A percentile compares a stretch with the other conserved stretches of the same genome.
phyloP scores from a whole-genome alignment of 345 rosid genomes.

The Psidium guajava region DNA sequence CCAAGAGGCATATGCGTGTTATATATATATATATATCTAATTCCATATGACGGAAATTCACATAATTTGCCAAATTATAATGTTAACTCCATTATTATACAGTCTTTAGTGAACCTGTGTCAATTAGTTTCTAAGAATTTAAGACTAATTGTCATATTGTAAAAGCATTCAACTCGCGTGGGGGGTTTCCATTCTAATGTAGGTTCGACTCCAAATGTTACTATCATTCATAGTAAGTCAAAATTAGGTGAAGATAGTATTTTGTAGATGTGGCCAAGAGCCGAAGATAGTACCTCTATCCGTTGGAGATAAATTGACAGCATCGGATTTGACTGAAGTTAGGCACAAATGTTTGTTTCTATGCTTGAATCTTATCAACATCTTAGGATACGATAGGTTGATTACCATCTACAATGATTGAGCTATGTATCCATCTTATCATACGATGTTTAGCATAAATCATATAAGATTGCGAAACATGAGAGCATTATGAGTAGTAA shows the following conservation, averaged over 20 bases:
- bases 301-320: not conserved
- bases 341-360: not conserved
- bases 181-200: not conserved
- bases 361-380: not conserved
- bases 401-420: not conserved
- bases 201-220: not conserved
- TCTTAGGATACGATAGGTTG: not conserved
- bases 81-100: not conserved
- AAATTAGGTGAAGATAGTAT: not conserved
- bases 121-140: not conserved
- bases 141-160: not conserved
- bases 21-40: too few species aligned
- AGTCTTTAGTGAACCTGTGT: not conserved
- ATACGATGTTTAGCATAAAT: not conserved
- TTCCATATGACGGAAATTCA: too few species aligned
- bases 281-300: not conserved
- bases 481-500: not conserved
- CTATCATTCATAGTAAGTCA: not conserved
- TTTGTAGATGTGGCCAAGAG: not conserved
- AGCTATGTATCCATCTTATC: not conserved
- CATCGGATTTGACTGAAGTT: not conserved
- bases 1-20: too few species aligned
- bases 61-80: too few species aligned
- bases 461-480: not conserved
- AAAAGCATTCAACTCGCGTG: too few species aligned